Percentiles rank a stretch among this genome's conserved stretches.
Conservation (phyloP, 2,329 filamentous ascomycete species). For the Fusarium sp. region DNA sequence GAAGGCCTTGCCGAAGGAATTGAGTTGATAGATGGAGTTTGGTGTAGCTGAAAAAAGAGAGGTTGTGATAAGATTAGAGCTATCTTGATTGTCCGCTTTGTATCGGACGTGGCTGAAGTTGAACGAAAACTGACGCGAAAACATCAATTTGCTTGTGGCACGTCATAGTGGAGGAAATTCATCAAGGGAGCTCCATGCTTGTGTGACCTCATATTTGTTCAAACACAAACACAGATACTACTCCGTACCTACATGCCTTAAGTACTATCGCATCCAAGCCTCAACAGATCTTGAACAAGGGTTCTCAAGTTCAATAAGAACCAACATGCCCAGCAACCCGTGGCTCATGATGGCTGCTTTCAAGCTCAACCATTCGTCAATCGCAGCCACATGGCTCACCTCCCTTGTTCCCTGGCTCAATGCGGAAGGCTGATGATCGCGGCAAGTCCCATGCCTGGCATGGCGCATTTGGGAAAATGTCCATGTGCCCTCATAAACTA, state of each 20-base stretch:
- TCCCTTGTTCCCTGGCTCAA: not conserved
- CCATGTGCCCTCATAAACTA: constrained; percentile 10
- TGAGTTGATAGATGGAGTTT: not conserved
- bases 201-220: not conserved
- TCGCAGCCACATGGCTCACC: not conserved
- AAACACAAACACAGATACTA: not conserved
- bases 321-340: not conserved
- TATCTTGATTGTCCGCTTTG: not conserved
- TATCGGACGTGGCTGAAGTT: not conserved
- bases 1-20: not conserved
- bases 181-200: not conserved
- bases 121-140: not conserved
- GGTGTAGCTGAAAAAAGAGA: not conserved
- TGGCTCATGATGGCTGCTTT: not conserved
- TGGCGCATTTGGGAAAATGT: constrained; percentile 1
- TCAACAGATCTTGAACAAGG: not conserved
- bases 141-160: not conserved
- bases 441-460: constrained; percentile 1
- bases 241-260: no score
- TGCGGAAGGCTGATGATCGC: constrained; percentile 4
- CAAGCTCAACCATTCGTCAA: not conserved
- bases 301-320: not conserved
- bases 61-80: not conserved
- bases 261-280: not conserved
- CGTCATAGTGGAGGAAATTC: not conserved